Percentiles rank a stretch among this genome's conserved stretches.
These are phyloP conservation scores for Pelargonium myrrhifolium DNA, from an alignment of 441 rosid species.

Conservation along the genomic window DNA sequence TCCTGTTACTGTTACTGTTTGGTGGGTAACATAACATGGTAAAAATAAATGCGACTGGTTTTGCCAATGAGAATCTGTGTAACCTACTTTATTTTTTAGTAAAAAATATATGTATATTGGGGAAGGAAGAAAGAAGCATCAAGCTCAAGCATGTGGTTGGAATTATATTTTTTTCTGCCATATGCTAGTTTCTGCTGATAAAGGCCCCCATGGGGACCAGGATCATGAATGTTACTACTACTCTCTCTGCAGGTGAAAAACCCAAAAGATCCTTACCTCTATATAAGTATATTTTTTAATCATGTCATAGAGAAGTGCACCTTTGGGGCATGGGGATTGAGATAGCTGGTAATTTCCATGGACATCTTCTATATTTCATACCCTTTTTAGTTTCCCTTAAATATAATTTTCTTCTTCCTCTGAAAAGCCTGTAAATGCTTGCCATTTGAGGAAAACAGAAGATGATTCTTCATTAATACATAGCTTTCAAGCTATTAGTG, in stretches of 20 bases:
- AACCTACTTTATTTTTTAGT: background rate
- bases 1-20: conserved; percentile 2
- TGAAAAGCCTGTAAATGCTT: background rate
- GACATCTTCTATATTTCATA: background rate
- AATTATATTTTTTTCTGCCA: conserved; percentile 5
- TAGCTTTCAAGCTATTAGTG: background rate
- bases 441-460: conserved; percentile 1
- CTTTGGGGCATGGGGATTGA: conserved; percentile 2
- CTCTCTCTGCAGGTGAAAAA: conserved; percentile 8
- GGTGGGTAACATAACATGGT: background rate
- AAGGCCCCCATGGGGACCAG: conserved; percentile 5
- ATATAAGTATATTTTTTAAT: background rate
- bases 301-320: background rate
- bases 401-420: background rate
- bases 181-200: conserved; percentile 1
- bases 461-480: background rate
- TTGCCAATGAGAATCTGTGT: background rate
- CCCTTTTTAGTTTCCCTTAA: background rate
- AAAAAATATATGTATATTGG: background rate
- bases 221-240: background rate
- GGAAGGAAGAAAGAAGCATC: too few species aligned
- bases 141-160: conserved; percentile 5
- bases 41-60: background rate
- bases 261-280: conserved; percentile 5
- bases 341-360: background rate